Evolutionary conservation across 306 rosid genomes (phyloP).

Genomic region (Cyclanthera cordifolia): DNA sequence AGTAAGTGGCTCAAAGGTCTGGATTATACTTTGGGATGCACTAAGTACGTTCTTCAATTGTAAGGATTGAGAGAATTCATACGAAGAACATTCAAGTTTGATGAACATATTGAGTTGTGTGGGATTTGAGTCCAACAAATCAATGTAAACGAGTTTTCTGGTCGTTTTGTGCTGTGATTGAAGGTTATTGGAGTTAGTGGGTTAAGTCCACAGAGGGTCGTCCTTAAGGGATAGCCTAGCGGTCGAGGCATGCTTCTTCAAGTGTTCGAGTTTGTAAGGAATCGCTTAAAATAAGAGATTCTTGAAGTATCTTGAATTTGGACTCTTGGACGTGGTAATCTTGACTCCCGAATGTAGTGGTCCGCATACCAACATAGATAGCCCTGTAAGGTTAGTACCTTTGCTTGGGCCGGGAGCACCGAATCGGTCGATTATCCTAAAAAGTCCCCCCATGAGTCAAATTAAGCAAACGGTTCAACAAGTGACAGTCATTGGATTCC

Average conservation of each 20-base stretch:
- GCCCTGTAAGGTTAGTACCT: no score
- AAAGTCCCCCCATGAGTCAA: neutral
- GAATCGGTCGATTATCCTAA: no score
- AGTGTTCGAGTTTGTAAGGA: no score
- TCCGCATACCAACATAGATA: no score
- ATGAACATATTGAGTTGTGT: neutral
- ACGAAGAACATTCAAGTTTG: neutral
- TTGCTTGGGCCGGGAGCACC: no score
- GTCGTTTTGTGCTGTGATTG: constrained; percentile 2
- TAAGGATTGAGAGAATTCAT: neutral
- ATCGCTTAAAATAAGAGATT: no score
- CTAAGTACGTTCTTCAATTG: neutral
- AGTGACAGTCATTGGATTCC: neutral
- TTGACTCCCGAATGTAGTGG: no score
- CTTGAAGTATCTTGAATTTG: no score
- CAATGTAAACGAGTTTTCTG: neutral
- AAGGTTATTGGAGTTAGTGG: neutral
- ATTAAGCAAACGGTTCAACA: neutral
- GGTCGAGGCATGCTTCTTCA: no score
- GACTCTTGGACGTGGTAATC: no score
- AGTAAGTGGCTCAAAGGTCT: neutral
- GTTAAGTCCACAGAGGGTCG: no score
- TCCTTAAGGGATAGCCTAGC: no score
- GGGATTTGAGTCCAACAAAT: neutral
- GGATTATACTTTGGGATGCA: neutral